A percentile compares a stretch with the other conserved stretches of the same genome.
phyloP scores from a whole-genome alignment of 768 basidiomycete species.

The Tulasnella sp. region DNA sequence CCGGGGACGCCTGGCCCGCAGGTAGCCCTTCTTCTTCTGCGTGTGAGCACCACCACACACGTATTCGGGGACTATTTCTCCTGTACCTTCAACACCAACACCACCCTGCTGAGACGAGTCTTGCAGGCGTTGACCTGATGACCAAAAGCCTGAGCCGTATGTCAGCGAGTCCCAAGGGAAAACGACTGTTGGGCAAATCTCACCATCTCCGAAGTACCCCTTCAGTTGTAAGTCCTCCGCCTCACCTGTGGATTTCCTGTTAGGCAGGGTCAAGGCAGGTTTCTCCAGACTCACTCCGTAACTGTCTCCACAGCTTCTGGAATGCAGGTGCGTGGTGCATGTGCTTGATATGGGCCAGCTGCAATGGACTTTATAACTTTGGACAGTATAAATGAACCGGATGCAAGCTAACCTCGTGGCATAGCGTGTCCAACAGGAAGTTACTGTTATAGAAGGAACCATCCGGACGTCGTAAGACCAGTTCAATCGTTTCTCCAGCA shows the following conservation, averaged over 20 bases:
- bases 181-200: no score
- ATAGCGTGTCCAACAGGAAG: conserved; percentile 64
- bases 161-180: no score
- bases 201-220: conserved; percentile 79
- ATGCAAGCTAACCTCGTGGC: conserved; percentile 55
- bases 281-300: conserved; percentile 27
- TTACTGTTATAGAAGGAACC: conserved; percentile 50
- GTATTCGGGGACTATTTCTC: conserved; percentile 28
- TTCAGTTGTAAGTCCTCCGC: conserved; percentile 55
- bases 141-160: conserved; percentile 75
- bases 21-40: conserved; percentile 57
- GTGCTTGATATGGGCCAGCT: conserved; percentile 82
- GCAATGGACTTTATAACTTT: background rate
- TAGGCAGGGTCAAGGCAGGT: background rate
- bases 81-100: background rate
- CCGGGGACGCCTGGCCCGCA: conserved; percentile 42
- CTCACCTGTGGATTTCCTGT: conserved; percentile 31
- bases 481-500: conserved; percentile 64
- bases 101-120: conserved; percentile 43
- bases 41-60: conserved; percentile 24
- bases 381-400: background rate
- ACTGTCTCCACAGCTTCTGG: conserved; percentile 57
- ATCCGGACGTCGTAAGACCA: conserved; percentile 52
- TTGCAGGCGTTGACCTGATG: conserved; percentile 54
- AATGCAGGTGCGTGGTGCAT: conserved; percentile 71